Evolutionary conservation across 2,329 filamentous ascomycete species (phyloP), one percentile per base, ranked within the genome.

Genomic region (Colletotrichum scovillei): DNA sequence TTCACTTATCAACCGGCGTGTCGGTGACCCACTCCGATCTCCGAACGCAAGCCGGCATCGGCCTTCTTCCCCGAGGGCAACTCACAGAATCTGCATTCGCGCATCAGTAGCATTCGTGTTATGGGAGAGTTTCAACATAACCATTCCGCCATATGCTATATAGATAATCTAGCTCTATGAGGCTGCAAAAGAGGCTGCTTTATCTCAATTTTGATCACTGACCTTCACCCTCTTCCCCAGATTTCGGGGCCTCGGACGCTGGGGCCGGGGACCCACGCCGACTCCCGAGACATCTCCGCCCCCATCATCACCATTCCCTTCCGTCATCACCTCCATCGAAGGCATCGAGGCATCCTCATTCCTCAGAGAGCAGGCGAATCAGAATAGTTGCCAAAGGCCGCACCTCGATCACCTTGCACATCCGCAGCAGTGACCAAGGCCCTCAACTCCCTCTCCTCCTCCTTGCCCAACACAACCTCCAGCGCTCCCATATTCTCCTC

Each of bases 401-500:
- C 14, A 0, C 67, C 46, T 16, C 79, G 74, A 5, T 76, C 77
- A 1, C 81, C 81, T 14, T 75, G 60, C 22, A 82, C 67, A 35
- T 78, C 76, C 16, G 78, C 78, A 32, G 78, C 79, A 7, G 74
- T 32, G 9, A 80, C 79, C 22, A 79, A 56, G 28, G 73, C 74
- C 28, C 83, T 77, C 62, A 86, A 76, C 46, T 81, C 77, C 26
- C 76, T 75, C 24, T 82, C 76, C 65, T 86, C 84, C 12, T 81
- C 81, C 9, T 77, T 67, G 0, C 76, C 80, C 59, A 86, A 62
- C 58, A 67, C 68, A 7, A 86, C 77, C 4, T 79, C 60, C 3
- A 81, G 49, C 1, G 83, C 81, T 3, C 76, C 81, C 5, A 82
- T 67, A 49, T 89, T 89, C 68, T 88, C 83, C 69, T 88, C 83